Evolutionary conservation across 495 filamentous ascomycete species (phyloP).

Genomic region (Penicillium simplicissimum): DNA sequence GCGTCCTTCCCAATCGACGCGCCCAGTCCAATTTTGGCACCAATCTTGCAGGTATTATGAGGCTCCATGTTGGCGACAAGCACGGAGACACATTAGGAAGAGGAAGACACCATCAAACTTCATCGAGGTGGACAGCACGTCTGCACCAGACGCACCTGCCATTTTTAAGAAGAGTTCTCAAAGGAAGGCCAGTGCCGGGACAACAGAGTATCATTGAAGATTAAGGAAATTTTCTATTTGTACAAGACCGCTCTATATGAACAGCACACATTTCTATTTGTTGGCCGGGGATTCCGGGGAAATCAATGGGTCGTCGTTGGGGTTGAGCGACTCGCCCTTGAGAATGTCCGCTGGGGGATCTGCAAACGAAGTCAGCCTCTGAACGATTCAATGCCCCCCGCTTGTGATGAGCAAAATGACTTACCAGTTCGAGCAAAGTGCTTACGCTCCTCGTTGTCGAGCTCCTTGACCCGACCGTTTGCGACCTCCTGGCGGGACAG

Average conservation of each 20-base stretch:
- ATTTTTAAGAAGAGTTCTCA: background rate
- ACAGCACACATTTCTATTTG: conserved; percentile 40
- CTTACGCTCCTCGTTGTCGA: conserved; percentile 67
- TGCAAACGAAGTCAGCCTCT: conserved; percentile 34
- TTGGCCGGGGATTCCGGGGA: conserved; percentile 45
- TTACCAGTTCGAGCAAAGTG: conserved; percentile 75
- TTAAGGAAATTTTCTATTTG: conserved; percentile 30
- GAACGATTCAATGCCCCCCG: background rate
- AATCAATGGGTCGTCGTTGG: conserved; percentile 32
- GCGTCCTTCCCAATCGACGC: background rate
- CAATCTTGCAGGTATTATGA: background rate
- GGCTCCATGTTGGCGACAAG: background rate
- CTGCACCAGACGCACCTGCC: background rate
- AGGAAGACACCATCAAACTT: background rate
- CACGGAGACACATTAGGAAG: background rate
- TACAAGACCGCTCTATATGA: conserved; percentile 35
- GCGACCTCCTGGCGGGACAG: conserved; percentile 77
- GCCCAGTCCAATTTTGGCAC: background rate
- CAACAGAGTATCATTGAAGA: conserved; percentile 16
- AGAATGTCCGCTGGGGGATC: conserved; percentile 61
- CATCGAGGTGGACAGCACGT: too few relatives aligned
- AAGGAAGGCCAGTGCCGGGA: background rate
- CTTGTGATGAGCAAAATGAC: conserved; percentile 18
- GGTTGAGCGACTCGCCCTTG: conserved; percentile 40
- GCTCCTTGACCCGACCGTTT: conserved; percentile 67